Conservation (phyloP, 2,329 filamentous ascomycete genomes). For the Fusarium sp. region DNA sequence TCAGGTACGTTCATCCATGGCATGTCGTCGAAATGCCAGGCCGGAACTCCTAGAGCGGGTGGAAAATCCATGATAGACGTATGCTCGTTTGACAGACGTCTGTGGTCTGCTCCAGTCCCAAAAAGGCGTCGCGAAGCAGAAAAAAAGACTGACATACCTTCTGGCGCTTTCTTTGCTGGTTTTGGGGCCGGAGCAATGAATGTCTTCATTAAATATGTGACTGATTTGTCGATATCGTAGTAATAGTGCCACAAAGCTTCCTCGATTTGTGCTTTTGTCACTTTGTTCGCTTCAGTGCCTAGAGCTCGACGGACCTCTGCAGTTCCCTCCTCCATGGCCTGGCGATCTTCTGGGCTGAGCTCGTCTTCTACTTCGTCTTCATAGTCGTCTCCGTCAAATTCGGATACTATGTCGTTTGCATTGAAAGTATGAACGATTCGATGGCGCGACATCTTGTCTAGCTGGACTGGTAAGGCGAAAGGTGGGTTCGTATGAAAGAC, state of each 20-base stretch:
- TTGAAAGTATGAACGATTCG: constrained; percentile 53
- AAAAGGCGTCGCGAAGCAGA: constrained; percentile 39
- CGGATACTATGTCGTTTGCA: constrained; percentile 56
- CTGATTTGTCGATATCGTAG: constrained; percentile 87
- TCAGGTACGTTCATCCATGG: constrained; percentile 82
- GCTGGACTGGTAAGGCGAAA: background rate
- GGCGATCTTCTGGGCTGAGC: constrained; percentile 57
- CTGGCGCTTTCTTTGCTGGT: constrained; percentile 51
- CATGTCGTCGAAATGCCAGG: constrained; percentile 79
- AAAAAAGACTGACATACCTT: constrained; percentile 54
- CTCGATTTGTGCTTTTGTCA: constrained; percentile 74
- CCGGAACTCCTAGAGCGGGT: constrained; percentile 43
- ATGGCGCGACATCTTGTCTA: constrained; percentile 38
- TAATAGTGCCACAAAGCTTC: constrained; percentile 96
- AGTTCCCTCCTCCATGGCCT: constrained; percentile 69
- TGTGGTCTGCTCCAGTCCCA: constrained; percentile 46
- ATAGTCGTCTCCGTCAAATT: constrained; percentile 58
- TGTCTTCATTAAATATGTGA: constrained; percentile 78
- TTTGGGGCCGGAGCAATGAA: constrained; percentile 59
- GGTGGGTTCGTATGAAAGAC: background rate
- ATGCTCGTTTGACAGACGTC: constrained; percentile 23
- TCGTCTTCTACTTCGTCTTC: constrained; percentile 57
- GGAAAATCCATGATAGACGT: constrained; percentile 23
- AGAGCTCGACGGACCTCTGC: constrained; percentile 71
- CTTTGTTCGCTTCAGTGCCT: constrained; percentile 64